phyloP scores from a whole-genome alignment of 1,139 yeast species.

The Candida albicans region DNA sequence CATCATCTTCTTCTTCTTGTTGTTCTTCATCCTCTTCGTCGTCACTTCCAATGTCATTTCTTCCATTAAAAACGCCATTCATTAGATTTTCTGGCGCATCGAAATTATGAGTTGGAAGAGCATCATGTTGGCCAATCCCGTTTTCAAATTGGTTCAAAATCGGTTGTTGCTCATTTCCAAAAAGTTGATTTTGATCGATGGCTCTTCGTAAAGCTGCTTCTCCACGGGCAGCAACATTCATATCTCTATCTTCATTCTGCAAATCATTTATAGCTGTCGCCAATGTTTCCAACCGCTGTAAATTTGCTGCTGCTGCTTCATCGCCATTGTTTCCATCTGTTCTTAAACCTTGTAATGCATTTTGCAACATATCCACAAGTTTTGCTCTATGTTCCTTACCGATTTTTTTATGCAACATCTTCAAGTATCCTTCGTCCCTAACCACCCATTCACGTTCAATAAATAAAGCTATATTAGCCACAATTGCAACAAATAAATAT shows the following conservation, averaged over 20 bases:
- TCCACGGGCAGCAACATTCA: slow-evolving; percentile 10
- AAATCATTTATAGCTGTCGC: slow-evolving; percentile 35
- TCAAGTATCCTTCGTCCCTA: slow-evolving; percentile 64
- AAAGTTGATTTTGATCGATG: slow-evolving; percentile 14
- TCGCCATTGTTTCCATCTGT: slow-evolving; percentile 23
- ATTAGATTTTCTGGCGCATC: not conserved
- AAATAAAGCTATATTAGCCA: slow-evolving; percentile 49
- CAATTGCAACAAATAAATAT: slow-evolving; percentile 37
- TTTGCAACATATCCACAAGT: slow-evolving; percentile 39
- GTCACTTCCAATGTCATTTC: slow-evolving; percentile 10
- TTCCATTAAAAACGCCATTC: slow-evolving; percentile 5
- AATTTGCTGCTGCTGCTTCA: slow-evolving; percentile 23
- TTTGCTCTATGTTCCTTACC: slow-evolving; percentile 56
- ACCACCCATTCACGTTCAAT: slow-evolving; percentile 73
- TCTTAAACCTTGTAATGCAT: slow-evolving; percentile 29
- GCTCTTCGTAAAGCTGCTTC: slow-evolving; percentile 25
- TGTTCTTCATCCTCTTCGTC: slow-evolving; percentile 9
- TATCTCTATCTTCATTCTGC: slow-evolving; percentile 21
- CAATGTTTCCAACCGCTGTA: slow-evolving; percentile 28
- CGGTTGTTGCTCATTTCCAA: slow-evolving; percentile 6
- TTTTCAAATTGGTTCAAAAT: not conserved
- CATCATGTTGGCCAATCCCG: slow-evolving; percentile 2
- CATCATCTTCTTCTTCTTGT: slow-evolving; percentile 5
- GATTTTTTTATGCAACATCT: slow-evolving; percentile 52
- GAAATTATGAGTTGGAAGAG: too few relatives aligned